Percentiles rank a stretch among this genome's conserved stretches.
Conservation (phyloP, 2,329 filamentous ascomycete genomes). For the Fusarium metavorans region DNA sequence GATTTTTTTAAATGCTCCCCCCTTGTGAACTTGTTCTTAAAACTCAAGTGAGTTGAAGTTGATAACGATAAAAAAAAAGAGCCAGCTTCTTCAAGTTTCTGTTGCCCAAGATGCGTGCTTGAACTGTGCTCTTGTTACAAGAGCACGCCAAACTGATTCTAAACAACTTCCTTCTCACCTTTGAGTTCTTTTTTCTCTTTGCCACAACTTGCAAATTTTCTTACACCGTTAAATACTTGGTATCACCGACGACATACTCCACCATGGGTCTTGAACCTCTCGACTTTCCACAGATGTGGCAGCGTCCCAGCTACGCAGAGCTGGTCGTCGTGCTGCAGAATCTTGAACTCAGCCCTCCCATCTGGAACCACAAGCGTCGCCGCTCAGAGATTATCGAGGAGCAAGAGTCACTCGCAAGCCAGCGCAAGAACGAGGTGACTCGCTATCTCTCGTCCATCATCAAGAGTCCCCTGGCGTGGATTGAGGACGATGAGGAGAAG, state of each 20-base stretch:
- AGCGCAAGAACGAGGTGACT: slow-evolving; percentile 65
- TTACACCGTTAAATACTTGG: background rate
- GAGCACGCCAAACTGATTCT: slow-evolving; percentile 7
- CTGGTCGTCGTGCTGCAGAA: slow-evolving; percentile 75
- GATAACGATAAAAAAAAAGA: background rate
- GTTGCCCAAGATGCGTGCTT: slow-evolving; percentile 31
- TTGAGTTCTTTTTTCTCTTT: slow-evolving; percentile 5
- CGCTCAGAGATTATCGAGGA: slow-evolving; percentile 57
- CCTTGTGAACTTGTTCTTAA: slow-evolving; percentile 10
- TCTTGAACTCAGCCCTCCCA: slow-evolving; percentile 74
- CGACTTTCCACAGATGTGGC: slow-evolving; percentile 87
- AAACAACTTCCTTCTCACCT: background rate
- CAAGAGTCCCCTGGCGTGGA: slow-evolving; percentile 75
- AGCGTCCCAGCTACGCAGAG: slow-evolving; percentile 74
- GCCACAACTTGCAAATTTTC: slow-evolving; percentile 19
- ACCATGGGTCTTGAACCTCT: slow-evolving; percentile 50
- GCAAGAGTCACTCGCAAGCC: slow-evolving; percentile 55
- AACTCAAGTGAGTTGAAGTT: slow-evolving; percentile 7
- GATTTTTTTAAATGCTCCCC: slow-evolving; percentile 9
- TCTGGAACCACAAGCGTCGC: slow-evolving; percentile 69
- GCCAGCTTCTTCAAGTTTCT: background rate
- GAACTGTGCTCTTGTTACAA: slow-evolving; percentile 26
- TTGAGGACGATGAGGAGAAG: slow-evolving; percentile 72
- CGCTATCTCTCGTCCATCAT: slow-evolving; percentile 78
- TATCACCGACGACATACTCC: background rate